Evolutionary conservation across 1,139 yeast genomes (phyloP).

Genomic region (Yamadazyma oceani): DNA sequence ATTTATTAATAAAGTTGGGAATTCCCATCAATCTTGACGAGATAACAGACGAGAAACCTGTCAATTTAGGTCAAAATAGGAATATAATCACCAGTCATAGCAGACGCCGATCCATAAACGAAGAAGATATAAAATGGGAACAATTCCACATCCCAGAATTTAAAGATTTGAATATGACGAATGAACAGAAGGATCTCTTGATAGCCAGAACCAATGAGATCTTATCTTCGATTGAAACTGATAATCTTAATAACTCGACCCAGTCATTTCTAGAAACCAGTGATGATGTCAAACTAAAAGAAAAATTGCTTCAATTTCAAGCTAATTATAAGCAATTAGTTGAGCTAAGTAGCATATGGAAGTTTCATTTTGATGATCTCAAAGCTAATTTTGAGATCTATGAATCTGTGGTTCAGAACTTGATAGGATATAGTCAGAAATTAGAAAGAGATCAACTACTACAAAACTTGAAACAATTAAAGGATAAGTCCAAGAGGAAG

Average conservation of each 20-base stretch:
- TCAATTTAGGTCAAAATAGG: slow-evolving; percentile 1
- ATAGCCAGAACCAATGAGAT: slow-evolving; percentile 25
- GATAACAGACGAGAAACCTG: slow-evolving; percentile 8
- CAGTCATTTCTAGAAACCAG: slow-evolving; percentile 24
- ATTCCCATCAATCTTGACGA: slow-evolving; percentile 20
- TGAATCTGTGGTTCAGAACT: slow-evolving; percentile 68
- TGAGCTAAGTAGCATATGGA: slow-evolving; percentile 50
- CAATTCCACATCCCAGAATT: slow-evolving; percentile 28
- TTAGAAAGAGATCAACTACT: slow-evolving; percentile 50
- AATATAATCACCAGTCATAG: slow-evolving; percentile 3
- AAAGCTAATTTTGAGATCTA: slow-evolving; percentile 59
- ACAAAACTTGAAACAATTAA: slow-evolving; percentile 33
- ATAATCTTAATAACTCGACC: slow-evolving; percentile 36
- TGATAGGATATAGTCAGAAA: slow-evolving; percentile 69
- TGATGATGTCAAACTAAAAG: slow-evolving; percentile 10
- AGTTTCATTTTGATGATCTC: slow-evolving; percentile 39
- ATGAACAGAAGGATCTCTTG: slow-evolving; percentile 20
- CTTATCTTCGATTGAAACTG: slow-evolving; percentile 35
- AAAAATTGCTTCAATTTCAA: slow-evolving; percentile 30
- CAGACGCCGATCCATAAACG: slow-evolving; percentile 27
- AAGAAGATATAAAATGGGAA: slow-evolving; percentile 35
- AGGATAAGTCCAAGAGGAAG: slow-evolving; percentile 20
- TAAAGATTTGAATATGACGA: slow-evolving; percentile 21
- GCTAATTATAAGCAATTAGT: slow-evolving; percentile 31
- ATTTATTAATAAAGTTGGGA: slow-evolving; percentile 42